A percentile compares a stretch with the other conserved stretches of the same genome.
These are phyloP conservation scores for Chrysoporthe austroafricana DNA, from an alignment of 2,329 filamentous ascomycete genomes.

Conservation along the genomic window DNA sequence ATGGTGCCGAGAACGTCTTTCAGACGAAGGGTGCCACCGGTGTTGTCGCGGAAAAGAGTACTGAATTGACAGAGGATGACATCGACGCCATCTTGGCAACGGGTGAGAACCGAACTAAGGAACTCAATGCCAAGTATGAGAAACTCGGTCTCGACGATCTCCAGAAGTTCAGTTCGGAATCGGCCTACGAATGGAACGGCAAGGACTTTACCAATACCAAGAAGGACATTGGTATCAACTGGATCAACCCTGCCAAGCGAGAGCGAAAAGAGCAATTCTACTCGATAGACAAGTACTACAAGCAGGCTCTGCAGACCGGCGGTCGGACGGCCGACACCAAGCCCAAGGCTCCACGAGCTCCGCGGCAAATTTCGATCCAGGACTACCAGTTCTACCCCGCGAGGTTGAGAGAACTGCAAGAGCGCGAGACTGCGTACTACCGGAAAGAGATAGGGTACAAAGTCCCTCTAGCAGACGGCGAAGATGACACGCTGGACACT, in stretches of 20 bases:
- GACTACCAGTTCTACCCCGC: slow-evolving; percentile 97
- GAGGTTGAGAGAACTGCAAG: slow-evolving; percentile 83
- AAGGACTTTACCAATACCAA: slow-evolving; percentile 91
- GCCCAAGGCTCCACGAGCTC: slow-evolving; percentile 92
- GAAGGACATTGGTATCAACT: slow-evolving; percentile 89
- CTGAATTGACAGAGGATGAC: slow-evolving; percentile 79
- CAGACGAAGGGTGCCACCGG: slow-evolving; percentile 70
- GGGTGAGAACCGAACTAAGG: slow-evolving; percentile 85
- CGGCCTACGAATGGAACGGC: slow-evolving; percentile 98
- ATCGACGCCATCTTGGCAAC: slow-evolving; percentile 86
- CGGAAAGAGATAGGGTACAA: slow-evolving; percentile 97
- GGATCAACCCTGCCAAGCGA: slow-evolving; percentile 98
- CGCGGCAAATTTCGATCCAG: slow-evolving; percentile 88
- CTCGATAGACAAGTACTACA: slow-evolving; percentile 98
- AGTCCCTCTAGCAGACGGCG: slow-evolving; percentile 83
- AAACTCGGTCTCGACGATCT: slow-evolving; percentile 95
- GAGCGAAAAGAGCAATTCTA: slow-evolving; percentile 98
- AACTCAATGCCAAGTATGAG: slow-evolving; percentile 92
- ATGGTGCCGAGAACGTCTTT: slow-evolving; percentile 96
- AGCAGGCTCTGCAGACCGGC: slow-evolving; percentile 81
- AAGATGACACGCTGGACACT: slow-evolving; percentile 80
- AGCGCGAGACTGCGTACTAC: slow-evolving; percentile 94
- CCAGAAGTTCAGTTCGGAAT: slow-evolving; percentile 97
- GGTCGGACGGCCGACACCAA: slow-evolving; percentile 81
- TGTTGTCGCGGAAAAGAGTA: slow-evolving; percentile 59